Base-by-base conservation (phyloP, 495 filamentous ascomycete genomes). In the Halenospora varia region DNA sequence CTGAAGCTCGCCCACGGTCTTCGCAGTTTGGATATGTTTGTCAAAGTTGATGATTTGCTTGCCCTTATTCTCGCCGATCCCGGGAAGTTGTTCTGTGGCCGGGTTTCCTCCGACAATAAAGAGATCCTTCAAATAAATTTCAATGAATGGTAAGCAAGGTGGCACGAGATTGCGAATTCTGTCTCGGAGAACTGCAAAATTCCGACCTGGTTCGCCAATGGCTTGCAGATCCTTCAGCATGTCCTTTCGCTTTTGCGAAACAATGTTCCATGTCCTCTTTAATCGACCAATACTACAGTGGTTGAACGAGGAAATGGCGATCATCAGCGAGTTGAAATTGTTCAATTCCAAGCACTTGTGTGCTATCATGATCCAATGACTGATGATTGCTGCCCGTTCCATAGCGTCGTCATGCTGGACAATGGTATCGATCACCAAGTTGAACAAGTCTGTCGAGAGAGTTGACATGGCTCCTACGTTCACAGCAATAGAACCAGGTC, bases 351-450 rank as follows among this genome's bases (percentile, higher is more conserved):
- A 75, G 64, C 91, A 96, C 60, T 87, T 88, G 66, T 87, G 84
- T 1, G 90, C 88, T 59, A 97, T 88, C 77, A 97, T 99, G 53
- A 96, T 89, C 95, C 95, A 99, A 63, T 97, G 92, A 75, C 97
- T 97, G 76, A 99, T 94, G 46, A 91, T 85, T 1, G 78, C 68
- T 2, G 95, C 94, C 26, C 95, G 84, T 73, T 90, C 94, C 77
- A 97, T 97, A 11, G 85, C 84, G 70, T 97, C 95, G 48, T 90
- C 82, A 24, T 87, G 77, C 51, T 87, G 82, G 13, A 99, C 81
- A 62, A 97, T 96, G 1, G 88, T 96, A 69, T 97, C 95, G n/a
- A 90, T 90, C 18, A 99, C 95, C 20, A 97, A 77, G 67, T 96
- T 92, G 10, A 92, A 88, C 22, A 97, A 75, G 55, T 96, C 91